These are phyloP conservation scores for Pisolithus orientalis DNA, from an alignment of 768 basidiomycete species.

Conservation along the genomic window DNA sequence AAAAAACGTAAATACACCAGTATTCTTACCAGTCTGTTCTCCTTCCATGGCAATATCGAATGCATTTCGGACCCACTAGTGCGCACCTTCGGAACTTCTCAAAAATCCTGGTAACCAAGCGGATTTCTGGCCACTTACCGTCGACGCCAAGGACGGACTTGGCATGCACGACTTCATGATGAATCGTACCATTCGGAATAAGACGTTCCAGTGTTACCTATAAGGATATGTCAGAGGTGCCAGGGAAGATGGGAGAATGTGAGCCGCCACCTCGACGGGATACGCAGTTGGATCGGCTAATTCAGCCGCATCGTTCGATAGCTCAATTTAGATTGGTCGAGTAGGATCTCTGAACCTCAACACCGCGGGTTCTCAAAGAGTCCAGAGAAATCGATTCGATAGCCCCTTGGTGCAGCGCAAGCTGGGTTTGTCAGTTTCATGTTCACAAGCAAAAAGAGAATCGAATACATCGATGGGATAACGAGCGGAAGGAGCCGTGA, in stretches of 20 bases:
- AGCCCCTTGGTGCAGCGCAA: slow-evolving; percentile 28
- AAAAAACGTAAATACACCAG: too few species aligned
- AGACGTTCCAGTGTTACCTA: slow-evolving; percentile 17
- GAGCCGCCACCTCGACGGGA: slow-evolving; percentile 13
- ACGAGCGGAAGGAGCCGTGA: slow-evolving; percentile 53
- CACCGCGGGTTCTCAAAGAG: slow-evolving; percentile 24
- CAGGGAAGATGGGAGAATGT: background rate
- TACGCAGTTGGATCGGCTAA: slow-evolving; percentile 17
- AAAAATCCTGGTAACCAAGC: background rate
- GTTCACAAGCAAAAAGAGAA: background rate
- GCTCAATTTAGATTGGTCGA: slow-evolving; percentile 20
- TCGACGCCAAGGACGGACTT: slow-evolving; percentile 77
- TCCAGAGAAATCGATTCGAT: slow-evolving; percentile 31
- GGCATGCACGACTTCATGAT: slow-evolving; percentile 54
- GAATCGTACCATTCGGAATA: slow-evolving; percentile 26
- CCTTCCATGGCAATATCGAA: slow-evolving; percentile 69
- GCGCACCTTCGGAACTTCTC: slow-evolving; percentile 47
- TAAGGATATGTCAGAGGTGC: slow-evolving; percentile 1
- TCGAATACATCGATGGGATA: slow-evolving; percentile 61
- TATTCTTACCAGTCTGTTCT: slow-evolving; percentile 47
- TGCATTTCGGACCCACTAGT: slow-evolving; percentile 75
- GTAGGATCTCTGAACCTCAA: slow-evolving; percentile 30
- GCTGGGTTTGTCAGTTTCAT: slow-evolving; percentile 12
- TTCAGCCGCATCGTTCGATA: slow-evolving; percentile 20
- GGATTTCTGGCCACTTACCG: slow-evolving; percentile 33